Conservation (phyloP, 1,284 basidiomycete species). For the Cutaneotrichosporon sp. region DNA sequence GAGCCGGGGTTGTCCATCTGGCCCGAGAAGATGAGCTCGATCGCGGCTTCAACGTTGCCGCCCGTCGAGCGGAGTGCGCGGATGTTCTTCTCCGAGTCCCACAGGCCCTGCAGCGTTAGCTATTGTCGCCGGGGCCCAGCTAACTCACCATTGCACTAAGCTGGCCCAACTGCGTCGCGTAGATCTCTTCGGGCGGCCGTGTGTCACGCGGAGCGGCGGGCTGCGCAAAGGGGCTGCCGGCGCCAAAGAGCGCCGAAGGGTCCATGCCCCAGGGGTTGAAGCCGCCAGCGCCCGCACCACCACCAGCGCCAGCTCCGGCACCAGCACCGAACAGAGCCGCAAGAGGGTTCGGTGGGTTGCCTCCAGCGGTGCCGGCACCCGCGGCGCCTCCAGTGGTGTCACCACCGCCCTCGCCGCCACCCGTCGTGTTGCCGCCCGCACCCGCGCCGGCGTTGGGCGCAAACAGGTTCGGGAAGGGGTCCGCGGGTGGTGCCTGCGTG, state of each 20-base stretch:
- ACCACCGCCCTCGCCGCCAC: constrained; percentile 1
- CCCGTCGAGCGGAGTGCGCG: constrained; percentile 77
- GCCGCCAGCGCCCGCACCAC: constrained; percentile 14
- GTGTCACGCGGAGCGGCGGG: constrained; percentile 53
- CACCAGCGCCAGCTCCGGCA: constrained; percentile 1
- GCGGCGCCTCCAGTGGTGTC: constrained; percentile 9
- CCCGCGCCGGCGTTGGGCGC: constrained; percentile 22
- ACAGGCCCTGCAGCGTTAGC: constrained; percentile 60
- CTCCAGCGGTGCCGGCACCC: constrained; percentile 1
- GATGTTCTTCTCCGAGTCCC: constrained; percentile 83
- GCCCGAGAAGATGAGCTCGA: constrained; percentile 81
- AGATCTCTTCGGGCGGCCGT: constrained; percentile 76
- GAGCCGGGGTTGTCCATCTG: constrained; percentile 27
- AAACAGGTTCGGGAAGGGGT: constrained; percentile 45
- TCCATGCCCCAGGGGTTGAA: constrained; percentile 35
- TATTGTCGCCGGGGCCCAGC: not conserved
- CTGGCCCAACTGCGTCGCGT: constrained; percentile 67
- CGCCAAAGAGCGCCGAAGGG: constrained; percentile 54
- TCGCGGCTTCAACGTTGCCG: constrained; percentile 81
- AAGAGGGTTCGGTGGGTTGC: constrained; percentile 10
- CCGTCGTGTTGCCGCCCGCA: constrained; percentile 8
- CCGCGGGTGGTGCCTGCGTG: constrained; percentile 20
- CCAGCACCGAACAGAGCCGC: constrained; percentile 13
- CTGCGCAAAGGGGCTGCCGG: constrained; percentile 26
- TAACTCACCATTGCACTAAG: constrained; percentile 46